phyloP scores from a whole-genome alignment of 495 filamentous ascomycete species.

The Cercophora sp. region DNA sequence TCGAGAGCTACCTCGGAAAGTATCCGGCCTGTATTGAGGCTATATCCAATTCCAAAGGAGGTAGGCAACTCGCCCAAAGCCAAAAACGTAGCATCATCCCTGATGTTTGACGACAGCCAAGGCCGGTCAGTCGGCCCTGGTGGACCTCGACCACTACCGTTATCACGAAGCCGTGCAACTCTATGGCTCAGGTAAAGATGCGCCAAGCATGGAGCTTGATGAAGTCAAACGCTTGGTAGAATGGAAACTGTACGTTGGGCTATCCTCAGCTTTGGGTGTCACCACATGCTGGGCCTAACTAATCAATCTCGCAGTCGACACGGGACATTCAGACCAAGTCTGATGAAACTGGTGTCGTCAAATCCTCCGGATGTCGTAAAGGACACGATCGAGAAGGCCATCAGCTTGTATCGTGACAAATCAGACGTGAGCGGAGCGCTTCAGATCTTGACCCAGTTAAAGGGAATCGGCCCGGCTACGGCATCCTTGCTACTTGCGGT shows the following conservation, averaged over 20 bases:
- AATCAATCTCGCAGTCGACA: conserved; percentile 46
- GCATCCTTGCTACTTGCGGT: conserved; percentile 66
- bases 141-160: conserved; percentile 46
- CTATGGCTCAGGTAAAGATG: conserved; percentile 30
- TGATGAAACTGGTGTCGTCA: conserved; percentile 60
- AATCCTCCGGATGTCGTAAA: conserved; percentile 47
- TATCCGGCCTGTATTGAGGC: conserved; percentile 38
- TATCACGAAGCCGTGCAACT: conserved; percentile 39
- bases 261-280: neutral
- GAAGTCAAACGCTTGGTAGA: conserved; percentile 56
- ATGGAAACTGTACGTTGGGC: conserved; percentile 78
- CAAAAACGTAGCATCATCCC: neutral
- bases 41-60: conserved; percentile 38
- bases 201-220: conserved; percentile 34
- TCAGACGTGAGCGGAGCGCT: conserved; percentile 46
- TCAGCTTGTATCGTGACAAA: conserved; percentile 42
- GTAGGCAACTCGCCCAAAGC: conserved; percentile 19
- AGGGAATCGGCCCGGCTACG: conserved; percentile 69
- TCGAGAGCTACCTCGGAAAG: conserved; percentile 26
- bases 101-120: conserved; percentile 28
- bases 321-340: conserved; percentile 64
- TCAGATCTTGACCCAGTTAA: conserved; percentile 46
- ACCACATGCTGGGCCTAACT: neutral
- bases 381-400: conserved; percentile 46
- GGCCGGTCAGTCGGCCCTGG: conserved; percentile 40